A percentile compares a stretch with the other conserved stretches of the same genome.
phyloP scores from a whole-genome alignment of 2,329 filamentous ascomycete species.

The Rhynchosporium agropyri region DNA sequence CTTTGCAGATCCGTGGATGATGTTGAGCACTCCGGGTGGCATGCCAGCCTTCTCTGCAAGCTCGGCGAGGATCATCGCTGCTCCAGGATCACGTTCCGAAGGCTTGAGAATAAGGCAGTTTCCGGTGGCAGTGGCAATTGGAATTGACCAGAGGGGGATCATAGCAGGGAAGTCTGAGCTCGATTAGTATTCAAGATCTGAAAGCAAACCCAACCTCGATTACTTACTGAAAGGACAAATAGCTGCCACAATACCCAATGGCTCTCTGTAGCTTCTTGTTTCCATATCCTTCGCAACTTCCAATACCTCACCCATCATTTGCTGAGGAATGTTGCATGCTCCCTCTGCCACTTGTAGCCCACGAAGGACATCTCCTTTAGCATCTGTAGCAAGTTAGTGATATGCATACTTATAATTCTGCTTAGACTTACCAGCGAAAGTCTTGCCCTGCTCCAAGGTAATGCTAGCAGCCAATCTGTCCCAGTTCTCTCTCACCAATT shows the following conservation, averaged over 20 bases:
- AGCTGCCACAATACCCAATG: conserved; percentile 77
- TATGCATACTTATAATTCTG: not conserved
- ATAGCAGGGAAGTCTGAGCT: conserved; percentile 80
- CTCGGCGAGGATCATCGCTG: conserved; percentile 83
- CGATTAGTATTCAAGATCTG: conserved; percentile 21
- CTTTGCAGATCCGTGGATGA: conserved; percentile 78
- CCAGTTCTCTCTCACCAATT: conserved; percentile 81
- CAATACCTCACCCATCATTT: conserved; percentile 80
- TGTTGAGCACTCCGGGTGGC: conserved; percentile 79
- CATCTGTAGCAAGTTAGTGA: conserved; percentile 52
- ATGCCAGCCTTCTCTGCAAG: conserved; percentile 79
- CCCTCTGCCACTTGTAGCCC: conserved; percentile 85
- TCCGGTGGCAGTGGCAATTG: conserved; percentile 79
- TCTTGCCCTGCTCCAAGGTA: conserved; percentile 87
- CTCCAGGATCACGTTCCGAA: conserved; percentile 82
- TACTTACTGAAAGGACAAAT: conserved; percentile 83
- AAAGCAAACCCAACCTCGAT: not conserved
- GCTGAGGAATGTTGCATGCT: conserved; percentile 76
- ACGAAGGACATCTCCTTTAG: conserved; percentile 77
- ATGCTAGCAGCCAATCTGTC: conserved; percentile 83
- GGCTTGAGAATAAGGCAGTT: conserved; percentile 87
- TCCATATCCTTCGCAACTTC: conserved; percentile 92
- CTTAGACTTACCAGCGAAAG: conserved; percentile 58
- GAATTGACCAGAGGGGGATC: conserved; percentile 91
- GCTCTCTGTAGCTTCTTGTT: conserved; percentile 80